Base-by-base conservation (phyloP, 2,329 filamentous ascomycete genomes). In the Coniosporium tulheliwenetii region DNA sequence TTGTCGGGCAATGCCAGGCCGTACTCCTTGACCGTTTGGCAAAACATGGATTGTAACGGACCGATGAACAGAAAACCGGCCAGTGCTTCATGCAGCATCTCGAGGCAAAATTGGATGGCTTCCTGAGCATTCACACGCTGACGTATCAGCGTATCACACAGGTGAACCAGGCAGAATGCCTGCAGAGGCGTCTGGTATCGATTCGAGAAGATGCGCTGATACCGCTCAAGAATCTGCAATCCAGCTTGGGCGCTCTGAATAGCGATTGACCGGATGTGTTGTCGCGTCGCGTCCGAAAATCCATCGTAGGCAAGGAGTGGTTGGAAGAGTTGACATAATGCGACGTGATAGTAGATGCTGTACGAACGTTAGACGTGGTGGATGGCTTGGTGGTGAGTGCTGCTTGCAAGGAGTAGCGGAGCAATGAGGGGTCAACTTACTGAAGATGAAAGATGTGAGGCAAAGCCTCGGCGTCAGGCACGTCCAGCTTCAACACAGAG, bases 381-480 rank as follows among this genome's bases (percentile, higher is more conserved):
- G 19, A 26, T 26, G 19, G 3, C 19, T 26, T 26, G 19, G 19
- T 26, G 19, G 7, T 26, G 7, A 26, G 7, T 4, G 4, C 7
- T 7, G 19, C 19, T 4, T 4, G 19, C 19, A 7, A 26, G 19
- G 19, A 26, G 19, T 7, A 26, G 19, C 19, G 19, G 19, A 26
- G 7, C 7, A 7, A 2, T 7, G n/a, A n/a, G 19, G 15, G 5
- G 15, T 4, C 7, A 5, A 42, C 51, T 36, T 45, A 55, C 52
- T 55, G 51, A 7, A 55, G 44, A 34, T 43, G 50, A 10, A 52
- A 43, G 33, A 54, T 45, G 39, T 54, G 51, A 10, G 53, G 52
- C n/a, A 54, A 38, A 8, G 44, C 36, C 19, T 47, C 39, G 32
- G 40, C 39, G 32, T 39, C 41, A 35, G 40, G 41, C 14, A 44